Evolutionary conservation across 495 filamentous ascomycete genomes (phyloP).

Genomic region (Talaromyces borbonicus): DNA sequence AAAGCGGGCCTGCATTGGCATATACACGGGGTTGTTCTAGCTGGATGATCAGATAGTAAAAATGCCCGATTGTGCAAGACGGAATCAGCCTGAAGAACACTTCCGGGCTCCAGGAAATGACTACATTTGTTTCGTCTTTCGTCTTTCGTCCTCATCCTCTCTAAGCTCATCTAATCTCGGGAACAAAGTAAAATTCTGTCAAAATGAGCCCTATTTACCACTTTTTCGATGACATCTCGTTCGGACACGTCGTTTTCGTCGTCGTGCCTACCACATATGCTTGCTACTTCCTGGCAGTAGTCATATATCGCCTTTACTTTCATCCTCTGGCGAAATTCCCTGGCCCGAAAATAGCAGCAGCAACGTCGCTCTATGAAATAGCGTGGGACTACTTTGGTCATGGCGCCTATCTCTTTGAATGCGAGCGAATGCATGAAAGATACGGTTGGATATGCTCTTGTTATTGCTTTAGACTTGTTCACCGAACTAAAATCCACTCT

Average conservation of each 20-base stretch:
- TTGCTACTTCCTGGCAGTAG: not conserved
- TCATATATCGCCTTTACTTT: conserved; percentile 34
- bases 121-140: not conserved
- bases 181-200: conserved; percentile 28
- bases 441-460: conserved; percentile 24
- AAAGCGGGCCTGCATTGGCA: not conserved
- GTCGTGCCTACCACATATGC: not conserved
- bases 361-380: conserved; percentile 32
- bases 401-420: conserved; percentile 30
- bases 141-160: not conserved
- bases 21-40: not conserved
- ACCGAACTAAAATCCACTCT: too few species aligned
- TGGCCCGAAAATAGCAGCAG: conserved; percentile 33
- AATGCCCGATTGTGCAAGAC: not conserved
- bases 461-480: not conserved
- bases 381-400: conserved; percentile 31
- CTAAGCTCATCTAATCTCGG: conserved; percentile 1
- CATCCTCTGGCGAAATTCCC: conserved; percentile 33
- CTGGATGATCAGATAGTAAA: too few species aligned
- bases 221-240: not conserved
- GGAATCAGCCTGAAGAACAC: not conserved
- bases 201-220: not conserved
- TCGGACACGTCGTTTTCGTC: not conserved
- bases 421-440: conserved; percentile 34
- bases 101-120: not conserved